These are phyloP conservation scores for Thelephora terrestris DNA, from an alignment of 1,284 basidiomycete species.

Conservation along the genomic window DNA sequence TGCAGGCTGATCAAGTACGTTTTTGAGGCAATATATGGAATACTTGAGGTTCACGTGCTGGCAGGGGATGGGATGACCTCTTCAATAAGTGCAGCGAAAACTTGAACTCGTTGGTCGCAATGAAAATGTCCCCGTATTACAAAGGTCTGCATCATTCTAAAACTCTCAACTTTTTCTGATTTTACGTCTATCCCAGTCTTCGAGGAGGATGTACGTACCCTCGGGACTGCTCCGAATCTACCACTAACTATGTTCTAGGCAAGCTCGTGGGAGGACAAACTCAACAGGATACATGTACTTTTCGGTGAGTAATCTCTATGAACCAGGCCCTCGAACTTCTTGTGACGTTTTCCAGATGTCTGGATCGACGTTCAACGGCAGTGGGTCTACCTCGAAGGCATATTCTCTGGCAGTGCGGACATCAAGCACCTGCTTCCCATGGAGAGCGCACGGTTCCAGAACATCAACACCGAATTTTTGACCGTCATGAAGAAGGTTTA, in stretches of 20 bases:
- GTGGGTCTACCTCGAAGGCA: conserved; percentile 99
- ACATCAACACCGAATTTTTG: conserved; percentile 98
- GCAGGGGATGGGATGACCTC: conserved; percentile 93
- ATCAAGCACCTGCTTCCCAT: conserved; percentile 98
- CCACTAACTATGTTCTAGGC: conserved; percentile 36
- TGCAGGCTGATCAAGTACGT: conserved; percentile 84
- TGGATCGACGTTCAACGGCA: conserved; percentile 99
- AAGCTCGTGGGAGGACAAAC: conserved; percentile 87
- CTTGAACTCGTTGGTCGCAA: conserved; percentile 89
- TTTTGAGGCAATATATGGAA: neutral
- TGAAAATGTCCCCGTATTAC: conserved; percentile 97
- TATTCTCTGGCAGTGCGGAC: conserved; percentile 97
- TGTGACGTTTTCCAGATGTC: conserved; percentile 50
- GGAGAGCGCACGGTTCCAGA: conserved; percentile 94
- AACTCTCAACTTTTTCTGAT: conserved; percentile 4
- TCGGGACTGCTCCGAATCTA: no score
- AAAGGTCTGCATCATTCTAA: conserved; percentile 47
- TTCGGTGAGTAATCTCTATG: conserved; percentile 55
- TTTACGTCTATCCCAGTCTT: conserved; percentile 49
- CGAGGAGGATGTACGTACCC: conserved; percentile 66
- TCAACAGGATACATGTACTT: conserved; percentile 90
- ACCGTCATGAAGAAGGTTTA: conserved; percentile 99
- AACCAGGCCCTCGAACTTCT: neutral
- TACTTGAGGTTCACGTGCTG: conserved; percentile 1
- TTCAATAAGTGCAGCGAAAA: conserved; percentile 97